Conservation (phyloP, 1,139 yeast species). For the Blastobotrys capitulatus region DNA sequence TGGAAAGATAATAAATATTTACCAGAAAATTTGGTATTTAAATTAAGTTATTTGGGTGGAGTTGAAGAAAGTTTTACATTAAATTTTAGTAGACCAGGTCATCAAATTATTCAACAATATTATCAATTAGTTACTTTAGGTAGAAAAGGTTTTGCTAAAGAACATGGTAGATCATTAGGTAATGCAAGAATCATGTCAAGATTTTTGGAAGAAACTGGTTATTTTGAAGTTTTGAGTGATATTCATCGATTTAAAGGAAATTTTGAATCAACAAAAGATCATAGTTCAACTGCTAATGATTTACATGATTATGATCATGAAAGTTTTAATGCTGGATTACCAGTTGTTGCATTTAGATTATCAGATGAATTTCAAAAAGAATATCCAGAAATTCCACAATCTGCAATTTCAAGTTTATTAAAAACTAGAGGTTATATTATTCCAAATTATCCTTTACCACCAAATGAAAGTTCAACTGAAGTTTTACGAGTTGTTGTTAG, state of each 20-base stretch:
- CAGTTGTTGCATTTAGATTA: constrained; percentile 83
- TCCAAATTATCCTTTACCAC: constrained; percentile 86
- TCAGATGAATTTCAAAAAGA: constrained; percentile 49
- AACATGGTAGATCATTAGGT: constrained; percentile 57
- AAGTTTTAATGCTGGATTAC: constrained; percentile 67
- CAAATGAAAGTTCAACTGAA: constrained; percentile 47
- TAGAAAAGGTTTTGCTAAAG: constrained; percentile 56
- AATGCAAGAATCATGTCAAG: constrained; percentile 67
- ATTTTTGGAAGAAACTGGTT: constrained; percentile 58
- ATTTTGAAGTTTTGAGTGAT: constrained; percentile 70
- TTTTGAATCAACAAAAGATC: constrained; percentile 10
- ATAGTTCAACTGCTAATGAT: constrained; percentile 20
- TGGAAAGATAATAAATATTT: constrained; percentile 64
- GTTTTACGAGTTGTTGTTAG: constrained; percentile 83
- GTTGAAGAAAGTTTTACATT: constrained; percentile 80
- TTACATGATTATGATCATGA: constrained; percentile 18
- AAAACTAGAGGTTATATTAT: constrained; percentile 82
- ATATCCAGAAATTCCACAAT: constrained; percentile 84
- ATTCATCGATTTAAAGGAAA: constrained; percentile 50
- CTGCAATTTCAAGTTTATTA: constrained; percentile 62
- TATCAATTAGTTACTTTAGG: constrained; percentile 72
- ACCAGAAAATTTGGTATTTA: constrained; percentile 69
- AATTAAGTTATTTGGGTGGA: constrained; percentile 82
- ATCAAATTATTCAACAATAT: constrained; percentile 84
- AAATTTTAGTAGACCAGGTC: constrained; percentile 90